Evolutionary conservation across 129 eudicot species (phyloP), one percentile per base, ranked within the genome.

Genomic region (Flaveria ramosissima): DNA sequence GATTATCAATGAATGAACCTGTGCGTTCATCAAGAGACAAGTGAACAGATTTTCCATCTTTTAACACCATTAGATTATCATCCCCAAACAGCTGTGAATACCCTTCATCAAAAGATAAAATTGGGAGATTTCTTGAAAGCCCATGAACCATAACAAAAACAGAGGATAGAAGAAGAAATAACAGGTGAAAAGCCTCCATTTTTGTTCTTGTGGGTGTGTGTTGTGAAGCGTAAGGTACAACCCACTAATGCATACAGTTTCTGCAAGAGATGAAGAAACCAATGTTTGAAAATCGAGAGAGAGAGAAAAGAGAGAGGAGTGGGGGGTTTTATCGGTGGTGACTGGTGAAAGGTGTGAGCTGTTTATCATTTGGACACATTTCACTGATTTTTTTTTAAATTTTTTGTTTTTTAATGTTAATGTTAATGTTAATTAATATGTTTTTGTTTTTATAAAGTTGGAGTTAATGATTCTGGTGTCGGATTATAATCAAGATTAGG

Each of bases 11-110:
- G 23, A 36, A 45, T 12, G 11, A 68, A 92, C 98, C 98, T 90
- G 98, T 88, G 79, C 88, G 74, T 84, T 91, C 85, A 77, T 87
- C 89, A 12, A 93, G 82, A 12, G 91, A 86, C 52, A 90, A 74
- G 55, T 88, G 98, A 69, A 83, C 98, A 53, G 96, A 88, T 83
- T 90, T 90, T 11, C 98, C 97, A 86, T 93, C 98, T 72, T 77
- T 86, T 53, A 88, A 83, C 30, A 93, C 84, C 76, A 87, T 75
- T 15, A 93, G 76, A 87, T 93, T 93, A 69, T 81, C 70, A 75
- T 87, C 88, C 4, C 98, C 98, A 84, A 93, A 93, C 19, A 93
- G 87, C 12, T 89, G 93, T 4, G 97, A 83, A 83, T 93, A 93
- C 17, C 97, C 98, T 89, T 93, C 98, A 74, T 93, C 97, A 84